Conservation (phyloP, 139 green algal genomes). For the Volvox reticuliferus region DNA sequence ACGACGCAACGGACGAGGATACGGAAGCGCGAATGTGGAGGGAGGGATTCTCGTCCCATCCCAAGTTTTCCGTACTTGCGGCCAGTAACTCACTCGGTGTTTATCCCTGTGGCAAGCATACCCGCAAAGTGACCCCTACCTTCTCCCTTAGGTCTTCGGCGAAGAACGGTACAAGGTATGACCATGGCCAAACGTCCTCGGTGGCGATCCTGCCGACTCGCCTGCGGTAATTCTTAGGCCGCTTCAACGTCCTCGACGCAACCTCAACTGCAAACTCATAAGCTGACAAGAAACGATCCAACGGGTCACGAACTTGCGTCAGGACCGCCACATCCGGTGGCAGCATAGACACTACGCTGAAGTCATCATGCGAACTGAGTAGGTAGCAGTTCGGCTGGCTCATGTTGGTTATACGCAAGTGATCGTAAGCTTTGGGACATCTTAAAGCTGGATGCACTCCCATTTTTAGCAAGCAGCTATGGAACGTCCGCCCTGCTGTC, state of each 20-base stretch:
- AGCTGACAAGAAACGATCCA: conserved; percentile 84
- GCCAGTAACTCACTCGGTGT: too few relatives aligned
- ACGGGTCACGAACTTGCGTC: conserved; percentile 82
- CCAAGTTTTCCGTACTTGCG: too few relatives aligned
- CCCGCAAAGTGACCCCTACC: neutral
- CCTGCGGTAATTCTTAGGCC: conserved; percentile 47
- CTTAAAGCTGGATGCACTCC: conserved; percentile 57
- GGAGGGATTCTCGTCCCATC: too few relatives aligned
- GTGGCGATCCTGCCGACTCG: conserved; percentile 72
- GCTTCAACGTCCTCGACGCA: conserved; percentile 54
- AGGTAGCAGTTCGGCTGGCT: conserved; percentile 76
- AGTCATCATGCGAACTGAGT: conserved; percentile 92
- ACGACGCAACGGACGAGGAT: too few relatives aligned
- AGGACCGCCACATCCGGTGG: conserved; percentile 65
- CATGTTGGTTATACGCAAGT: conserved; percentile 77
- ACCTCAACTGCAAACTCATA: conserved; percentile 91
- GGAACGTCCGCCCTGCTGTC: conserved; percentile 92
- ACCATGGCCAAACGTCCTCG: conserved; percentile 94
- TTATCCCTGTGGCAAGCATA: too few relatives aligned
- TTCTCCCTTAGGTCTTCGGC: conserved; percentile 66
- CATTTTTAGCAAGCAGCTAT: conserved; percentile 88
- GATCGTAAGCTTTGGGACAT: conserved; percentile 90
- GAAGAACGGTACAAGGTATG: conserved; percentile 85
- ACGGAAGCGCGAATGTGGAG: too few relatives aligned
- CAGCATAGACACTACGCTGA: conserved; percentile 78